A percentile compares a stretch with the other conserved stretches of the same genome.
phyloP scores from a whole-genome alignment of 2,329 filamentous ascomycete genomes.

The Diplodia corticola region DNA sequence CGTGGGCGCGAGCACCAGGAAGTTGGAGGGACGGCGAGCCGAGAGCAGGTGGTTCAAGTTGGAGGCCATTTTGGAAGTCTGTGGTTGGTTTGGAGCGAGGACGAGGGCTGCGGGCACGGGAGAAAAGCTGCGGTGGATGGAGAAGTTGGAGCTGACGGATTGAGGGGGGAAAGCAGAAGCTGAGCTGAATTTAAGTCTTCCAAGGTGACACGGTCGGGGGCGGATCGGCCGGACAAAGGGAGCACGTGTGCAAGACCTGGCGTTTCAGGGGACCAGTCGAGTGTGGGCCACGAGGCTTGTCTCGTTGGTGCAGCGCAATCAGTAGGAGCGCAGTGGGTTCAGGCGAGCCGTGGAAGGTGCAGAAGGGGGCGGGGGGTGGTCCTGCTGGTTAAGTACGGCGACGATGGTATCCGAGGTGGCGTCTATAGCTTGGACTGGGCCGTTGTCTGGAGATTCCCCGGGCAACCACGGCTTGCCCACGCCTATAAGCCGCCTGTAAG shows the following conservation, averaged over 20 bases:
- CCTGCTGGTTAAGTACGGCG: constrained; percentile 9
- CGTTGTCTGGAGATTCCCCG: constrained; percentile 5
- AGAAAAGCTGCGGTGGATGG: not conserved
- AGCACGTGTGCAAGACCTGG: constrained; percentile 13
- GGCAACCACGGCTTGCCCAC: constrained; percentile 4
- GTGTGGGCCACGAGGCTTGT: constrained; percentile 7
- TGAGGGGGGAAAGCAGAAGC: not conserved
- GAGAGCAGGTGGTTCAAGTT: constrained; percentile 8
- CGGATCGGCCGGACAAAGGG: constrained; percentile 16
- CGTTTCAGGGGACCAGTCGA: constrained; percentile 11
- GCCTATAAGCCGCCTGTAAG: constrained; percentile 13
- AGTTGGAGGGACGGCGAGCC: constrained; percentile 15
- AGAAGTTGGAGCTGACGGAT: not conserved
- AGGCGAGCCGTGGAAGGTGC: constrained; percentile 5
- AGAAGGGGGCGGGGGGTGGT: not conserved
- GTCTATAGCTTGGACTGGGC: not conserved
- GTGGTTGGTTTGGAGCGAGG: not conserved
- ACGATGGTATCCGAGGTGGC: constrained; percentile 5
- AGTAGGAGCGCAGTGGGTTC: constrained; percentile 2
- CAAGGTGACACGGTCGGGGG: constrained; percentile 1
- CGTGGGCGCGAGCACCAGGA: constrained; percentile 27
- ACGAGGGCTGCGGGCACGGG: not conserved
- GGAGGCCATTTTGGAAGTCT: not conserved
- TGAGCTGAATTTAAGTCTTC: constrained; percentile 9
- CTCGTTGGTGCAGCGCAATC: not conserved